phyloP scores from a whole-genome alignment of 1,284 basidiomycete species.

The Tilletia setariae region DNA sequence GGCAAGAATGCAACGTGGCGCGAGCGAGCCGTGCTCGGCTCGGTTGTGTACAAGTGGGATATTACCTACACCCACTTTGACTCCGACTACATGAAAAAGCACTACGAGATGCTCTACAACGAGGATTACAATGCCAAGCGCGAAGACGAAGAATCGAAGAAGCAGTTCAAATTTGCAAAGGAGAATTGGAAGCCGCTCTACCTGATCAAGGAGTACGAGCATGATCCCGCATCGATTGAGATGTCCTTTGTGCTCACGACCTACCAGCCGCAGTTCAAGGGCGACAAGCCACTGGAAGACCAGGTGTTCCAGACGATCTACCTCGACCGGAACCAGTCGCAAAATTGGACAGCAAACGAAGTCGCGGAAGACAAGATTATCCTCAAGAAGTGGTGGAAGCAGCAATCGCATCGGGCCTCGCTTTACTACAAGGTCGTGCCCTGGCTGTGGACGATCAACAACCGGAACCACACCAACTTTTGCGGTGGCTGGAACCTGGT shows the following conservation, averaged over 20 bases:
- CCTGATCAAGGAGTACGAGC: constrained; percentile 61
- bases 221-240: constrained; percentile 63
- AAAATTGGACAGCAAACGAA: constrained; percentile 62
- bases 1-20: constrained; percentile 62
- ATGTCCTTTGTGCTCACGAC: constrained; percentile 63
- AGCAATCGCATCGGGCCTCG: constrained; percentile 61
- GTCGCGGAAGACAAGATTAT: constrained; percentile 61
- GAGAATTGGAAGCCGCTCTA: constrained; percentile 63
- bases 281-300: constrained; percentile 47
- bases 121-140: constrained; percentile 54
- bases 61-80: constrained; percentile 65
- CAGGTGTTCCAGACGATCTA: constrained; percentile 70
- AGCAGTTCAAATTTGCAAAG: constrained; percentile 57
- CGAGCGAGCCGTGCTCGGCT: constrained; percentile 64
- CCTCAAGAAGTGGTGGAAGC: constrained; percentile 65
- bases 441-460: constrained; percentile 65
- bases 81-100: constrained; percentile 62
- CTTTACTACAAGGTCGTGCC: constrained; percentile 59
- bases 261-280: constrained; percentile 62
- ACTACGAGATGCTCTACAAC: constrained; percentile 50
- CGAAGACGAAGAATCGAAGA: constrained; percentile 54
- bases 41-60: constrained; percentile 61
- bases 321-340: constrained; percentile 60
- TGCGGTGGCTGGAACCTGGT: constrained; percentile 57
- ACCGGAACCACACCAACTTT: constrained; percentile 58